phyloP scores from a whole-genome alignment of 2,329 filamentous ascomycete species.

The Emericellopsis atlantica region DNA sequence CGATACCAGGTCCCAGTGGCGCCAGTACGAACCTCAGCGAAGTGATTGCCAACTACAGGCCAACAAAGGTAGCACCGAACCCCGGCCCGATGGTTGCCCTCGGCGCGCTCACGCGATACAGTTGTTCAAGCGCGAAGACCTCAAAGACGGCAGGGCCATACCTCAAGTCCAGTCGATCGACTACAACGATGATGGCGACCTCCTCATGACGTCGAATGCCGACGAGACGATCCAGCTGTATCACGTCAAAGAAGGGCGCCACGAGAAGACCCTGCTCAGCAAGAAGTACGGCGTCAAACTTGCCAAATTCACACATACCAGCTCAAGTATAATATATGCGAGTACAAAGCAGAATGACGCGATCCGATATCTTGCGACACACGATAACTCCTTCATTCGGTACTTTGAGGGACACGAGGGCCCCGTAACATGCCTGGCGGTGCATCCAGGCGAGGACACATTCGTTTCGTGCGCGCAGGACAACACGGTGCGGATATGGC shows the following conservation, averaged over 20 bases:
- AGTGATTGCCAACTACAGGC: slow-evolving; percentile 64
- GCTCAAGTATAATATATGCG: slow-evolving; percentile 84
- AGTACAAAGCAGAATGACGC: slow-evolving; percentile 91
- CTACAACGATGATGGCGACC: slow-evolving; percentile 91
- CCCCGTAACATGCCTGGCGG: slow-evolving; percentile 67
- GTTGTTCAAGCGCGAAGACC: slow-evolving; percentile 47
- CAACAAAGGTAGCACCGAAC: slow-evolving; percentile 52
- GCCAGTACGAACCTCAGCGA: slow-evolving; percentile 58
- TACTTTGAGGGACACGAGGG: slow-evolving; percentile 90
- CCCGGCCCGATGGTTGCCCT: not conserved
- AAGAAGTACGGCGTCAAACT: slow-evolving; percentile 96
- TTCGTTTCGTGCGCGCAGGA: slow-evolving; percentile 90
- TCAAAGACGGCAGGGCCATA: slow-evolving; percentile 36
- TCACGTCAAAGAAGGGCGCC: slow-evolving; percentile 80
- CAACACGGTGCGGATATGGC: slow-evolving; percentile 86
- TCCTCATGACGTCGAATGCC: slow-evolving; percentile 79
- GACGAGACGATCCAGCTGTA: slow-evolving; percentile 95
- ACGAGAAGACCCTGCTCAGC: slow-evolving; percentile 79
- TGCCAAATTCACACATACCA: slow-evolving; percentile 86
- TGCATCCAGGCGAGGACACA: slow-evolving; percentile 78
- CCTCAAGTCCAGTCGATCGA: slow-evolving; percentile 78
- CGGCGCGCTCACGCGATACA: slow-evolving; percentile 4
- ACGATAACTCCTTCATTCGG: slow-evolving; percentile 92
- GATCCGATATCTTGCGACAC: slow-evolving; percentile 76
- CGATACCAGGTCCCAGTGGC: slow-evolving; percentile 24